Evolutionary conservation across 1,284 basidiomycete genomes (phyloP).

Genomic region (Melampsora larici-populina): DNA sequence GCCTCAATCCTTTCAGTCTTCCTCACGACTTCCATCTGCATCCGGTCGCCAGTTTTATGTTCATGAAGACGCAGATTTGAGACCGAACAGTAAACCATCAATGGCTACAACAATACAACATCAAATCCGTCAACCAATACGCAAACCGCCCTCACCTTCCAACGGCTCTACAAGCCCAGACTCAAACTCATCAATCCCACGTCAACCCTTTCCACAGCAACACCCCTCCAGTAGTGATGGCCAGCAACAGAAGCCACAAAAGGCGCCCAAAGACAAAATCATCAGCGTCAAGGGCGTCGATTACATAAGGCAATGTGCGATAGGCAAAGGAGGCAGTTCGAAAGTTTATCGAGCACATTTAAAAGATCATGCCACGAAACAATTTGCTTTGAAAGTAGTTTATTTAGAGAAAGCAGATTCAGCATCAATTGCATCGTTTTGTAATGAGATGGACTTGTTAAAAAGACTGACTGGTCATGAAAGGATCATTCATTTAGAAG

Average conservation of each 20-base stretch:
- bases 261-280: constrained; percentile 11
- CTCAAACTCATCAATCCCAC: constrained; percentile 6
- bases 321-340: constrained; percentile 89
- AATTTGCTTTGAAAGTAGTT: constrained; percentile 82
- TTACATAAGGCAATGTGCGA: constrained; percentile 76
- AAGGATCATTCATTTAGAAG: constrained; percentile 80
- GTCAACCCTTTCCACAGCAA: constrained; percentile 1
- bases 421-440: constrained; percentile 83
- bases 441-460: constrained; percentile 85
- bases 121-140: background rate
- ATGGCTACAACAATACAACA: too few species aligned
- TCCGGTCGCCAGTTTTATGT: too few species aligned
- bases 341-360: constrained; percentile 69
- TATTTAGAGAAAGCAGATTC: constrained; percentile 72
- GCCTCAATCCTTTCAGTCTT: too few species aligned
- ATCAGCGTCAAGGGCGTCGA: constrained; percentile 67
- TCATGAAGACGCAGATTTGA: too few species aligned
- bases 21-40: too few species aligned
- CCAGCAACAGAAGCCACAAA: constrained; percentile 10
- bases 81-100: too few species aligned
- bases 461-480: constrained; percentile 81
- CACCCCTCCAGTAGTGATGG: background rate
- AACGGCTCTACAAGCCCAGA: constrained; percentile 10
- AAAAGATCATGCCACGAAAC: background rate
- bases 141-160: background rate